phyloP scores from a whole-genome alignment of 2,329 filamentous ascomycete genomes.

The Neofusicoccum sp. region DNA sequence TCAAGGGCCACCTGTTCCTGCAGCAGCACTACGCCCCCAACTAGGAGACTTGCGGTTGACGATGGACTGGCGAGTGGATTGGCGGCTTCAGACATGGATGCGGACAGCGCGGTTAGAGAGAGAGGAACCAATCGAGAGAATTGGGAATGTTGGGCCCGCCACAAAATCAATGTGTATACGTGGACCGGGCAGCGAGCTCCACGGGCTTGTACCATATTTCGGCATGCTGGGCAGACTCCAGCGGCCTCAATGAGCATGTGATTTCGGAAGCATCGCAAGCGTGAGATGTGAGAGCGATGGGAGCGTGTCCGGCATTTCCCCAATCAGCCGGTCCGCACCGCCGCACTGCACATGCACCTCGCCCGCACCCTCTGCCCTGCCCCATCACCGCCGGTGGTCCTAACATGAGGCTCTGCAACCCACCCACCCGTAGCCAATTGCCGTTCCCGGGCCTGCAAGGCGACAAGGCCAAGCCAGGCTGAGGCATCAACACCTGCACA shows the following conservation, averaged over 20 bases:
- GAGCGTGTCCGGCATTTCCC: slow-evolving; percentile 3
- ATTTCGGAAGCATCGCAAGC: background rate
- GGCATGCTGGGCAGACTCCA: background rate
- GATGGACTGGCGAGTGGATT: background rate
- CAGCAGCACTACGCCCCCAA: slow-evolving; percentile 31
- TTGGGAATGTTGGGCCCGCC: background rate
- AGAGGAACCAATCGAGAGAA: background rate
- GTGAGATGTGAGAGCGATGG: background rate
- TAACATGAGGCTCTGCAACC: slow-evolving; percentile 1
- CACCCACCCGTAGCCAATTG: background rate
- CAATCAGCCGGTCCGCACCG: background rate
- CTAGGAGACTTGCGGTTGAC: background rate
- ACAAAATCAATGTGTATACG: background rate
- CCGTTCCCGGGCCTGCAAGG: background rate
- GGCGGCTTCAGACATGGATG: background rate
- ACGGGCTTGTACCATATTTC: slow-evolving; percentile 10
- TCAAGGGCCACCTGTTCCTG: slow-evolving; percentile 76
- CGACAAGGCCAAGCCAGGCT: slow-evolving; percentile 11
- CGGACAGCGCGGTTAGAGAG: background rate
- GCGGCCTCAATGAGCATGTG: slow-evolving; percentile 15
- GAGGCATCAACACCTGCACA: background rate
- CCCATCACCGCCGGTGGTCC: background rate
- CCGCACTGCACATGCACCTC: background rate
- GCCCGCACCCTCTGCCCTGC: background rate
- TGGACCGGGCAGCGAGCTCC: slow-evolving; percentile 6